phyloP scores from a whole-genome alignment of 139 green algal species.

The Coccomyxa sp. region DNA sequence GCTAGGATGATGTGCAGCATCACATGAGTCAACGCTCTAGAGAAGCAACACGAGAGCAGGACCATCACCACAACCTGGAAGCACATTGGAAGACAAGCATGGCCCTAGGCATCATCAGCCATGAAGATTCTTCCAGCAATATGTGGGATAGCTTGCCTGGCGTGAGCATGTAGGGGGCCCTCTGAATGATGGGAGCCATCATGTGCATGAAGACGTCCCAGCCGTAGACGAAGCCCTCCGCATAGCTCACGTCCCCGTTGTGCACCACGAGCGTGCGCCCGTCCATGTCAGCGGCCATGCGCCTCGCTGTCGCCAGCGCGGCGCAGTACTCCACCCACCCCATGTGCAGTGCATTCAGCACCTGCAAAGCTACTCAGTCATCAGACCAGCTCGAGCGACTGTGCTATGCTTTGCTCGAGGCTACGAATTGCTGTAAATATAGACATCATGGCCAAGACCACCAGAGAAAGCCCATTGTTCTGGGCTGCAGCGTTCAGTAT shows the following conservation, averaged over 20 bases:
- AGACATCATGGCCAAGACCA: too few relatives aligned
- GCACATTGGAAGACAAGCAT: too few relatives aligned
- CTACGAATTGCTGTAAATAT: too few relatives aligned
- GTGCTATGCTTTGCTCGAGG: too few relatives aligned
- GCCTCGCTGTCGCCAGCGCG: background rate
- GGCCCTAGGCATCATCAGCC: too few relatives aligned
- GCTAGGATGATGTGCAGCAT: too few relatives aligned
- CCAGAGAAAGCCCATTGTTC: too few relatives aligned
- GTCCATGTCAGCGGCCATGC: slow-evolving; percentile 5
- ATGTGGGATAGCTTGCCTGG: slow-evolving; percentile 1
- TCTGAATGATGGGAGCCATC: slow-evolving; percentile 8
- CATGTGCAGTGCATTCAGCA: background rate
- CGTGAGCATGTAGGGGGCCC: slow-evolving; percentile 5
- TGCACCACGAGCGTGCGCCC: slow-evolving; percentile 3
- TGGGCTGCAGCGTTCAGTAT: too few relatives aligned
- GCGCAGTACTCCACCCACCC: slow-evolving; percentile 6
- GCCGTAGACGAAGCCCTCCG: background rate
- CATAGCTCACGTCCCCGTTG: slow-evolving; percentile 17
- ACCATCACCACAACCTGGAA: too few relatives aligned
- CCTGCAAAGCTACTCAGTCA: too few relatives aligned
- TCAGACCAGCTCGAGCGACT: too few relatives aligned
- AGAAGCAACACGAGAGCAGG: background rate
- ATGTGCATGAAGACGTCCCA: slow-evolving; percentile 8
- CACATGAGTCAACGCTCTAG: background rate
- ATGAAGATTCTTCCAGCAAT: too few relatives aligned